Evolutionary conservation across 345 rosid genomes (phyloP).

Genomic region (Eucalyptus sideroxylon): DNA sequence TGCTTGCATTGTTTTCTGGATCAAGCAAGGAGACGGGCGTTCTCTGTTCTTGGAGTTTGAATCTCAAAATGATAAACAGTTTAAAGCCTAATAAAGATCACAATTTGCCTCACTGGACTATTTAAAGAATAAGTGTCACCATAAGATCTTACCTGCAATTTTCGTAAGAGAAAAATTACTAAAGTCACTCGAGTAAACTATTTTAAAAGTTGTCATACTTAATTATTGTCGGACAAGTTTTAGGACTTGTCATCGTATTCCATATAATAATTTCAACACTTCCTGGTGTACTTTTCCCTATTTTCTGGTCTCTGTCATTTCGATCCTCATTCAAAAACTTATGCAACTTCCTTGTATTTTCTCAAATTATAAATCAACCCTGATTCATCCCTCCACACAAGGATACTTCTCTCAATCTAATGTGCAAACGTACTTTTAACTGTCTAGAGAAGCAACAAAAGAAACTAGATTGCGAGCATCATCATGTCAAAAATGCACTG

Average conservation of each 20-base stretch:
- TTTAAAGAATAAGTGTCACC: background rate
- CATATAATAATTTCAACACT: background rate
- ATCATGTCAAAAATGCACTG: background rate
- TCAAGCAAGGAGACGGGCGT: background rate
- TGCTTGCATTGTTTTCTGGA: background rate
- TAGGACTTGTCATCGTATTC: background rate
- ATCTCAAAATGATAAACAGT: background rate
- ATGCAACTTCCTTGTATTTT: background rate
- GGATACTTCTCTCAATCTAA: background rate
- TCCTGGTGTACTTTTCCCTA: background rate
- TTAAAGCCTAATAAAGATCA: background rate
- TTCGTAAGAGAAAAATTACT: background rate
- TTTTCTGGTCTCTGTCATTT: background rate
- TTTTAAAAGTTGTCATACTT: background rate
- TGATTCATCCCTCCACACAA: background rate
- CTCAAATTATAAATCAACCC: background rate
- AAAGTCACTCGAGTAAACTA: background rate
- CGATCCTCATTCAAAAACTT: too few relatives aligned
- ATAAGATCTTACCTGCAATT: background rate
- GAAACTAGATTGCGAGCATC: background rate
- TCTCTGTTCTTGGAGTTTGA: background rate
- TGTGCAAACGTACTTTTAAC: background rate
- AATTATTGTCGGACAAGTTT: background rate
- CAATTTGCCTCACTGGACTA: background rate
- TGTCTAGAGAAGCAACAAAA: background rate